Evolutionary conservation across 2,329 filamentous ascomycete species (phyloP).

Genomic region (Paecilomyces sp.): DNA sequence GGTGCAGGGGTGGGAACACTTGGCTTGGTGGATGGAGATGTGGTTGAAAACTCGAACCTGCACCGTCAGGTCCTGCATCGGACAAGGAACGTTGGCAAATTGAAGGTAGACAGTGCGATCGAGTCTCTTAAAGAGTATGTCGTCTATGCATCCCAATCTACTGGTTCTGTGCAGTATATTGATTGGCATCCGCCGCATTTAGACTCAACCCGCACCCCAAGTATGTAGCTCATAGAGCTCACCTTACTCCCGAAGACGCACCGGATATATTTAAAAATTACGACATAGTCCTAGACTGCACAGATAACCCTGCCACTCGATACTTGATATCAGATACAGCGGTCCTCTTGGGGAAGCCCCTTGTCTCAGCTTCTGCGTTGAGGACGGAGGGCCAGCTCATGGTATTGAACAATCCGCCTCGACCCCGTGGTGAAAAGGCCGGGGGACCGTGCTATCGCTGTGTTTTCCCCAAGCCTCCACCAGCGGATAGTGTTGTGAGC

Average conservation of each 20-base stretch:
- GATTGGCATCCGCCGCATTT: not conserved
- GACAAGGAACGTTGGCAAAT: slow-evolving; percentile 61
- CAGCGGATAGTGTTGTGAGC: slow-evolving; percentile 70
- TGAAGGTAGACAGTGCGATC: slow-evolving; percentile 74
- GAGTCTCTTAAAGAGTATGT: slow-evolving; percentile 50
- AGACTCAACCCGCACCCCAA: slow-evolving; percentile 67
- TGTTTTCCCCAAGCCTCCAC: slow-evolving; percentile 81
- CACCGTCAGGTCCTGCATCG: slow-evolving; percentile 85
- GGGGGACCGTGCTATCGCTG: slow-evolving; percentile 90
- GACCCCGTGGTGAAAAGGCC: slow-evolving; percentile 46
- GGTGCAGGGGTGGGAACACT: slow-evolving; percentile 79
- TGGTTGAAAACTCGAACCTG: slow-evolving; percentile 81
- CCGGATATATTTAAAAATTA: slow-evolving; percentile 60
- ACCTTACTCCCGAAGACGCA: slow-evolving; percentile 64
- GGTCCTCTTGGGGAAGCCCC: slow-evolving; percentile 67
- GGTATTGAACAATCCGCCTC: slow-evolving; percentile 73
- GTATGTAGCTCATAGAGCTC: slow-evolving; percentile 56
- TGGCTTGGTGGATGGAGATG: slow-evolving; percentile 80
- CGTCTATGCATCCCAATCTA: not conserved
- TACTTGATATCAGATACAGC: slow-evolving; percentile 91
- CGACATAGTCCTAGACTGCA: slow-evolving; percentile 87
- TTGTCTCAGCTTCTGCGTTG: slow-evolving; percentile 85
- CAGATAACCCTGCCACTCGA: slow-evolving; percentile 82
- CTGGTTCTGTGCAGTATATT: not conserved
- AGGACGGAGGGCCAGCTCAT: slow-evolving; percentile 86